A percentile compares a stretch with the other conserved stretches of the same genome.
These are phyloP conservation scores for Plantago major DNA, from an alignment of 257 asterid species.

Conservation along the genomic window DNA sequence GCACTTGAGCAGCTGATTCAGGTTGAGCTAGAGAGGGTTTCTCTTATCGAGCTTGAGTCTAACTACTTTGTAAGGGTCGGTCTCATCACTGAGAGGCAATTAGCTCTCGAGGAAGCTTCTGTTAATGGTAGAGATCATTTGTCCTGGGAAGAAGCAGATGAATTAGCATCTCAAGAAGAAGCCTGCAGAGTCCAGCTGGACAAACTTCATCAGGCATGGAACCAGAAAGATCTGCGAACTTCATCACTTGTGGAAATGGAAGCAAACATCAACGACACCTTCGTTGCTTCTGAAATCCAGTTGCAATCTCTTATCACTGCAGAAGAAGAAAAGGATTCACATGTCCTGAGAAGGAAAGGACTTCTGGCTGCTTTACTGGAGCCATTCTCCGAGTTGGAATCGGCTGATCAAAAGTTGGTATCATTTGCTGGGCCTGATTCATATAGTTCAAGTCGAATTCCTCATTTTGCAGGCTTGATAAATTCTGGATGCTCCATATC, in stretches of 20 bases:
- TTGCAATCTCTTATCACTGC: slow-evolving; percentile 54
- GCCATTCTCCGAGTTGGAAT: slow-evolving; percentile 85
- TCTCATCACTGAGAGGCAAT: slow-evolving; percentile 80
- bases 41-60: slow-evolving; percentile 79
- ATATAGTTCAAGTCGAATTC: slow-evolving; percentile 43
- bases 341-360: slow-evolving; percentile 55
- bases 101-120: slow-evolving; percentile 97
- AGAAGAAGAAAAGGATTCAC: slow-evolving; percentile 55
- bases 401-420: slow-evolving; percentile 57
- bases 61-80: slow-evolving; percentile 90
- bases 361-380: slow-evolving; percentile 58
- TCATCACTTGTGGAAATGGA: slow-evolving; percentile 75
- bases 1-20: slow-evolving; percentile 86
- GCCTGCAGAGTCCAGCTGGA: slow-evolving; percentile 92
- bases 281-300: slow-evolving; percentile 54
- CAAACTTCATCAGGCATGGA: slow-evolving; percentile 86
- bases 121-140: slow-evolving; percentile 85
- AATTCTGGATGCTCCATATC: slow-evolving; percentile 68
- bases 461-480: slow-evolving; percentile 54
- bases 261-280: slow-evolving; percentile 45
- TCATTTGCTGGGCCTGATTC: slow-evolving; percentile 41
- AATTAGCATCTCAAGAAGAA: slow-evolving; percentile 98
- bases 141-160: slow-evolving; percentile 99
- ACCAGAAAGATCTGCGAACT: slow-evolving; percentile 69
- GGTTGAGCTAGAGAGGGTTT: slow-evolving; percentile 81